phyloP scores from a whole-genome alignment of 805 yeast genomes.

The Scheffersomyces stipitis region DNA sequence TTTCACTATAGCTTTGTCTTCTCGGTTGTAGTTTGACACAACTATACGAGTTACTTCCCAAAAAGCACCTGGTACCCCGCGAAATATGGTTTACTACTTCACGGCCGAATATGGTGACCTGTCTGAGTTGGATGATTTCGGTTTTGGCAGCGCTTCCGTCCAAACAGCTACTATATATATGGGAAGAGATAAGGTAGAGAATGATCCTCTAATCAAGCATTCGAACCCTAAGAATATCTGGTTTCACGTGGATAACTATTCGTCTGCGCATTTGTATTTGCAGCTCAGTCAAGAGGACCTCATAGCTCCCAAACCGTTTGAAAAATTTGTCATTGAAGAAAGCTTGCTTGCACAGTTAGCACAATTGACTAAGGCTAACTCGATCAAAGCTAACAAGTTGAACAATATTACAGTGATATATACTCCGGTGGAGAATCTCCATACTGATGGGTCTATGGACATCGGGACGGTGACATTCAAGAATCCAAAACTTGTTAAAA shows the following conservation, averaged over 20 bases:
- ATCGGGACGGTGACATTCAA: conserved; percentile 78
- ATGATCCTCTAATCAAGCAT: conserved; percentile 50
- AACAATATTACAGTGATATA: conserved; percentile 65
- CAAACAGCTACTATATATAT: conserved; percentile 48
- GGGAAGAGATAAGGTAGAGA: conserved; percentile 77
- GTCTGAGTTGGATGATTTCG: conserved; percentile 15
- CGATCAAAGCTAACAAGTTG: conserved; percentile 72
- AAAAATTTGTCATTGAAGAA: conserved; percentile 34
- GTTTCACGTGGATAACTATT: conserved; percentile 78
- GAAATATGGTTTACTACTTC: conserved; percentile 33
- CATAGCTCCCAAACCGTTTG: conserved; percentile 42
- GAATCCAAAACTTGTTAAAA: conserved; percentile 52
- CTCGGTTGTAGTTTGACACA: too few relatives aligned
- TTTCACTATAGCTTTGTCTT: too few relatives aligned
- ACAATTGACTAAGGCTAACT: conserved; percentile 74
- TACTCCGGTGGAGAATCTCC: conserved; percentile 72
- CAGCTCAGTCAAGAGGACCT: conserved; percentile 51
- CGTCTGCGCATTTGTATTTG: conserved; percentile 76
- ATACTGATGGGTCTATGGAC: conserved; percentile 69
- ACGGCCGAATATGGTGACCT: conserved; percentile 13
- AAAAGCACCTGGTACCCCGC: too few relatives aligned
- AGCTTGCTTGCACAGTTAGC: conserved; percentile 51
- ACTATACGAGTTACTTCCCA: too few relatives aligned
- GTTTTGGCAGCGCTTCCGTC: conserved; percentile 19
- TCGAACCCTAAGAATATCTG: conserved; percentile 69